Evolutionary conservation across 352 stramenopile species (phyloP).

Genomic region (Phytophthora constricta): DNA sequence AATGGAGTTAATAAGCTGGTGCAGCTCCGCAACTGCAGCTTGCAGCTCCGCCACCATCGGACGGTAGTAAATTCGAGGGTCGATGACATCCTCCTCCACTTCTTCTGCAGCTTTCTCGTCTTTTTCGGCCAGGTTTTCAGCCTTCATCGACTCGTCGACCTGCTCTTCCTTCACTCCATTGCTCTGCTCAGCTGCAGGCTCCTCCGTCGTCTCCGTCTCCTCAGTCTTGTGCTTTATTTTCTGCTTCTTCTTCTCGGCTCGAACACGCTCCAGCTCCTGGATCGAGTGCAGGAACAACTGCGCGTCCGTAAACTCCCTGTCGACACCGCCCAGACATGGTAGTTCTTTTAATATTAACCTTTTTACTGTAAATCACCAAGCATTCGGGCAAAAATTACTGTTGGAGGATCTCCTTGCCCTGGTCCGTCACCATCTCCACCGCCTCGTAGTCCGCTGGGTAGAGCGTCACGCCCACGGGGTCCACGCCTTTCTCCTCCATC

Average conservation of each 20-base stretch:
- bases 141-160: conserved; percentile 41
- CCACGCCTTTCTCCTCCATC: conserved; percentile 56
- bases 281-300: conserved; percentile 88
- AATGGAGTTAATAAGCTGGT: conserved; percentile 90
- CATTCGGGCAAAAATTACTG: conserved; percentile 57
- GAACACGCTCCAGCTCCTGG: conserved; percentile 75
- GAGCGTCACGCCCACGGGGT: conserved; percentile 75
- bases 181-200: conserved; percentile 13
- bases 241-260: conserved; percentile 66
- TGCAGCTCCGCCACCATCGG: conserved; percentile 88
- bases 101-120: conserved; percentile 53
- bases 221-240: conserved; percentile 49
- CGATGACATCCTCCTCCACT: conserved; percentile 77
- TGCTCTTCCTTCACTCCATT: conserved; percentile 39
- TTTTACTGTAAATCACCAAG: too few species aligned
- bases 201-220: conserved; percentile 9
- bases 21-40: conserved; percentile 74
- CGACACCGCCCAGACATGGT: too few species aligned
- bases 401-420: conserved; percentile 81
- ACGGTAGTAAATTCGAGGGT: conserved; percentile 85
- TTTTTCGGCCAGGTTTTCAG: conserved; percentile 29
- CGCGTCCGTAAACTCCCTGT: conserved; percentile 82
- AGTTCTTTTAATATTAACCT: too few species aligned
- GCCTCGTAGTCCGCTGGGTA: conserved; percentile 80
- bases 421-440: conserved; percentile 82